phyloP scores from a whole-genome alignment of 768 basidiomycete genomes.

The Hericium coralloides region DNA sequence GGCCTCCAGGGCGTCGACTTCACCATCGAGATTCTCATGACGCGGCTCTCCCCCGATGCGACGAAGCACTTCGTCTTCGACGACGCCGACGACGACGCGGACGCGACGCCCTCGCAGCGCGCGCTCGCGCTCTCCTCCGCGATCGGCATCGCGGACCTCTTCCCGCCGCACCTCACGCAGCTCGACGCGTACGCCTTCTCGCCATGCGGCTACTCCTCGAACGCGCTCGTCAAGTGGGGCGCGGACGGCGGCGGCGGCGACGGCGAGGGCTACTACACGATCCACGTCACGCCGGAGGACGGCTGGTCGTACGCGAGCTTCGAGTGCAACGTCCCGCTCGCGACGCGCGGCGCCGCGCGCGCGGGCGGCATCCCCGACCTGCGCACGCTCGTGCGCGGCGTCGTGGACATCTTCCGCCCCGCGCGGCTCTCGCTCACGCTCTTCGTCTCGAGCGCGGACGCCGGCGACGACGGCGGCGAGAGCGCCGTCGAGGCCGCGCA shows the following conservation, averaged over 20 bases:
- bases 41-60: slow-evolving; percentile 69
- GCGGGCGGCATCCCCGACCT: slow-evolving; percentile 58
- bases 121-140: slow-evolving; percentile 54
- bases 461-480: slow-evolving; percentile 40
- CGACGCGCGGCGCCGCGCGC: slow-evolving; percentile 26
- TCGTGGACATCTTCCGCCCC: slow-evolving; percentile 90
- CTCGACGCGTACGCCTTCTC: slow-evolving; percentile 91
- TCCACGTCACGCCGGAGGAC: slow-evolving; percentile 96
- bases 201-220: slow-evolving; percentile 95
- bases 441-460: slow-evolving; percentile 69
- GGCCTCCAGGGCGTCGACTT: slow-evolving; percentile 50
- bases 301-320: slow-evolving; percentile 99
- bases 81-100: slow-evolving; percentile 14
- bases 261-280: slow-evolving; percentile 93
- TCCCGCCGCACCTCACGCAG: slow-evolving; percentile 68
- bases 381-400: slow-evolving; percentile 72
- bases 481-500: slow-evolving; percentile 64
- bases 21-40: slow-evolving; percentile 98
- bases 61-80: slow-evolving; percentile 67
- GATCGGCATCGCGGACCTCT: slow-evolving; percentile 76
- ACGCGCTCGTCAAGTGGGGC: slow-evolving; percentile 73
- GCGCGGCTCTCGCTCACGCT: slow-evolving; percentile 78
- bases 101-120: slow-evolving; percentile 36
- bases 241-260: slow-evolving; percentile 16
- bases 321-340: slow-evolving; percentile 91